These are phyloP conservation scores for Ganoderma resinaceum DNA, from an alignment of 1,284 basidiomycete species.

Conservation along the genomic window DNA sequence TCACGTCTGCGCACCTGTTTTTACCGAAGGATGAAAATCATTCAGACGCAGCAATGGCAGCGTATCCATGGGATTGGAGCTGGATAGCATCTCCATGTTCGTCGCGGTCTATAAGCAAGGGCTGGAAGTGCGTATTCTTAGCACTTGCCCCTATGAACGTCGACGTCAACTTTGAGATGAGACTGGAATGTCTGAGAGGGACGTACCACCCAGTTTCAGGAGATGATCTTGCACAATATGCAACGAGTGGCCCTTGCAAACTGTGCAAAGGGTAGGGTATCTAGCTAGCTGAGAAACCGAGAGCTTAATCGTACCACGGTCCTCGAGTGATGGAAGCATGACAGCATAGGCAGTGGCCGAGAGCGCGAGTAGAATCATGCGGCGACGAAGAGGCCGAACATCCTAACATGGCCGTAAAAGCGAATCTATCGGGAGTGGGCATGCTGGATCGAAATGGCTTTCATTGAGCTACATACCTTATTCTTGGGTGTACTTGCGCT, in stretches of 20 bases:
- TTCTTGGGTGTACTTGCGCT: too few species aligned
- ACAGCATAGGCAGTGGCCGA: neutral
- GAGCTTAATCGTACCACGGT: slow-evolving; percentile 10
- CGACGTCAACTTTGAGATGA: neutral
- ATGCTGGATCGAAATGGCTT: too few species aligned
- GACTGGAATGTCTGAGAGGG: neutral
- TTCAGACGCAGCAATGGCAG: neutral
- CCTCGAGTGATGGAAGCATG: slow-evolving; percentile 14
- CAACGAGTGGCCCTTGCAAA: slow-evolving; percentile 64
- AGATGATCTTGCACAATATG: slow-evolving; percentile 42
- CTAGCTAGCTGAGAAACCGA: slow-evolving; percentile 34
- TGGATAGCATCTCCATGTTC: slow-evolving; percentile 53
- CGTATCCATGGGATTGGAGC: slow-evolving; percentile 49
- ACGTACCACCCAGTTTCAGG: slow-evolving; percentile 55
- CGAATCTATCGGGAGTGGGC: too few species aligned
- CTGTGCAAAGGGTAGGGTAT: slow-evolving; percentile 52
- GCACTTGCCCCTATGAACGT: slow-evolving; percentile 43
- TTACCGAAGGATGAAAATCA: neutral
- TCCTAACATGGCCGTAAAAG: neutral
- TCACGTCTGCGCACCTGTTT: slow-evolving; percentile 50
- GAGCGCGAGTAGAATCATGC: slow-evolving; percentile 12
- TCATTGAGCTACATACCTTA: too few species aligned
- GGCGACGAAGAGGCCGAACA: slow-evolving; percentile 22
- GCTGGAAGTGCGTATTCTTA: slow-evolving; percentile 50
- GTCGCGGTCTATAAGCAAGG: slow-evolving; percentile 52